Evolutionary conservation across 495 filamentous ascomycete genomes (phyloP).

Genomic region (Talaromyces borbonicus): DNA sequence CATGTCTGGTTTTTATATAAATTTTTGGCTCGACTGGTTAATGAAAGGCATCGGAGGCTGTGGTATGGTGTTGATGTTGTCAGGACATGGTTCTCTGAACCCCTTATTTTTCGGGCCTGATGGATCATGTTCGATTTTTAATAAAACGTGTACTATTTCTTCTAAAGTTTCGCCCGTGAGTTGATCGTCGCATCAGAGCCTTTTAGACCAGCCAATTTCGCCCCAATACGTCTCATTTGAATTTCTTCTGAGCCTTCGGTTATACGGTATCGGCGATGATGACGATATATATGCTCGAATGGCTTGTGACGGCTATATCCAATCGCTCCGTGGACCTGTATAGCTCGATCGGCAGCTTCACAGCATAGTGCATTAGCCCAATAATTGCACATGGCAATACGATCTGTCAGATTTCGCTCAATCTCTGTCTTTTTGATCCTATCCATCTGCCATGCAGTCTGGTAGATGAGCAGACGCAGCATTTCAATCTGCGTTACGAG

Average conservation of each 20-base stretch:
- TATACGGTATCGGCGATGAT: slow-evolving; percentile 40
- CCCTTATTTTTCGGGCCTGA: no score
- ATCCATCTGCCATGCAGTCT: slow-evolving; percentile 51
- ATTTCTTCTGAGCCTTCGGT: slow-evolving; percentile 43
- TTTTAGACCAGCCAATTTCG: background rate
- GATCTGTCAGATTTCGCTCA: slow-evolving; percentile 42
- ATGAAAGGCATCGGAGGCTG: no score
- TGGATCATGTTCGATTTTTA: no score
- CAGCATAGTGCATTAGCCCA: slow-evolving; percentile 50
- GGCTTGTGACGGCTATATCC: slow-evolving; percentile 37
- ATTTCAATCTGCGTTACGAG: slow-evolving; percentile 50
- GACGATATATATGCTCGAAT: slow-evolving; percentile 44
- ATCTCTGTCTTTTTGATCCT: slow-evolving; percentile 39
- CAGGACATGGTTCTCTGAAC: no score
- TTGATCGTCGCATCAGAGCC: no score
- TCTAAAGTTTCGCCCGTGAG: no score
- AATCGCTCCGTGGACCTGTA: slow-evolving; percentile 48
- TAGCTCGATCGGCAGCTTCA: slow-evolving; percentile 49
- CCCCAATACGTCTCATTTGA: slow-evolving; percentile 35
- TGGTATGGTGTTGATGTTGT: no score
- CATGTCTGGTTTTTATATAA: no score
- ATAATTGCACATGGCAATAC: slow-evolving; percentile 56
- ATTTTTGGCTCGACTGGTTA: no score
- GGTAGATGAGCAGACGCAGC: slow-evolving; percentile 48
- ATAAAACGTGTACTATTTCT: no score